Conservation (phyloP, 352 stramenopile species). For the Phytophthora pisi region DNA sequence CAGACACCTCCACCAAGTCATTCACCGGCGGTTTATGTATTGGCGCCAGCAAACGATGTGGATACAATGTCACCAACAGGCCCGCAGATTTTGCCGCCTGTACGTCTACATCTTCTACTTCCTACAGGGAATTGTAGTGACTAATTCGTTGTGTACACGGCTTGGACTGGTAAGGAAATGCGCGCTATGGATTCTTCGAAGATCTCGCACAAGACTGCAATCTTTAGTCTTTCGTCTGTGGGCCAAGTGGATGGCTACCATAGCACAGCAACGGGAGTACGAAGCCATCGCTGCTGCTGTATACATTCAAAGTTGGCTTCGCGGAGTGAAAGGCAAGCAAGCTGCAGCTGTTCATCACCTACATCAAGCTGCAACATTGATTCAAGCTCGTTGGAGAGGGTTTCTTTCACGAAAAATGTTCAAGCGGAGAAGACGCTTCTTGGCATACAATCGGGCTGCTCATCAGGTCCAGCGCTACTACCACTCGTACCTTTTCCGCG, state of each 20-base stretch:
- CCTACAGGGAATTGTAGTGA: neutral
- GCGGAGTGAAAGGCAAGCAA: constrained; percentile 35
- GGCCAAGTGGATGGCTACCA: constrained; percentile 36
- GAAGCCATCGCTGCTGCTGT: constrained; percentile 53
- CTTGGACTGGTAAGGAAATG: constrained; percentile 46
- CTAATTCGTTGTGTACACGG: constrained; percentile 4
- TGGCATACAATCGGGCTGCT: constrained; percentile 40
- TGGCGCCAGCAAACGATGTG: constrained; percentile 37
- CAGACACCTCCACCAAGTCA: constrained; percentile 8
- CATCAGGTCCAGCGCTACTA: constrained; percentile 48
- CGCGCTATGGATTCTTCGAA: constrained; percentile 41
- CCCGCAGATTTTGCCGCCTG: constrained; percentile 55
- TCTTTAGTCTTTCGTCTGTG: constrained; percentile 35
- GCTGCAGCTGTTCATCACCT: constrained; percentile 30
- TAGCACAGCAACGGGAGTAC: constrained; percentile 31
- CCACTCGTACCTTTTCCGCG: constrained; percentile 42
- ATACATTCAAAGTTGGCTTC: constrained; percentile 63
- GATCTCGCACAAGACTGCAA: constrained; percentile 40
- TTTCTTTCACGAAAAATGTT: constrained; percentile 54
- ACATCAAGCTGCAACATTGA: constrained; percentile 29
- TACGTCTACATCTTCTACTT: constrained; percentile 27
- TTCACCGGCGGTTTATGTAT: constrained; percentile 20
- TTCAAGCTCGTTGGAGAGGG: constrained; percentile 63
- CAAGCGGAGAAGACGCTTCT: constrained; percentile 40
- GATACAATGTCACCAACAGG: constrained; percentile 29